These are phyloP conservation scores for Gautieria morchelliformis DNA, from an alignment of 768 basidiomycete genomes.

Conservation along the genomic window DNA sequence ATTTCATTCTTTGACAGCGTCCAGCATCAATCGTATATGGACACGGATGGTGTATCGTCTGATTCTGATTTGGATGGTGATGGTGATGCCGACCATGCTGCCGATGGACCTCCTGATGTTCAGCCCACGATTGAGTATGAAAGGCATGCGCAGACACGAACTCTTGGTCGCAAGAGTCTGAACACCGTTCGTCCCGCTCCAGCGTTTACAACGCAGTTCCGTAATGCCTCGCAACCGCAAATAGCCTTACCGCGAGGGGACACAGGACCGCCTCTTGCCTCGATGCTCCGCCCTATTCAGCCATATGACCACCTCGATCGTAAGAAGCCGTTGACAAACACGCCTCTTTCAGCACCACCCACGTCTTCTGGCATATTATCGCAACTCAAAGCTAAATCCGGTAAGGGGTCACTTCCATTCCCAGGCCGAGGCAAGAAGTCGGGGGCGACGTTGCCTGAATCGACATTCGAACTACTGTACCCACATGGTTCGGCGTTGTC, in stretches of 20 bases:
- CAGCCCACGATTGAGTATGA: background rate
- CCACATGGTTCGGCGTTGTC: constrained; percentile 3
- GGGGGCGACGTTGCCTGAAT: background rate
- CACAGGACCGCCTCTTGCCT: background rate
- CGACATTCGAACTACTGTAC: constrained; percentile 2
- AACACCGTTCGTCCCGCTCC: constrained; percentile 1
- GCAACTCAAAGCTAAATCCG: background rate
- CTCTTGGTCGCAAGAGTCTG: constrained; percentile 3
- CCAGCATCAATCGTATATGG: constrained; percentile 5
- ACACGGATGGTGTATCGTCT: background rate
- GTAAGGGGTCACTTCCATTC: background rate
- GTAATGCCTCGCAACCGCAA: constrained; percentile 8
- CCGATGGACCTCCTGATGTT: constrained; percentile 2
- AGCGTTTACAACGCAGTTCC: constrained; percentile 5
- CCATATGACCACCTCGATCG: constrained; percentile 7
- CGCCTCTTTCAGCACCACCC: background rate
- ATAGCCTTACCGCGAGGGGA: background rate
- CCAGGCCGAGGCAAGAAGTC: background rate
- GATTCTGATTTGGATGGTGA: constrained; percentile 4
- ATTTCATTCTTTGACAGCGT: constrained; percentile 8
- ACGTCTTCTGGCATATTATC: constrained; percentile 1
- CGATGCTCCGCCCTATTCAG: background rate
- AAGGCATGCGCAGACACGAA: background rate
- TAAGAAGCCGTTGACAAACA: constrained; percentile 6
- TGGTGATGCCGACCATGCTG: background rate